Evolutionary conservation across 2,329 filamentous ascomycete genomes (phyloP), one percentile per base, ranked within the genome.

Genomic region (Ceratocystis eucalypticola): DNA sequence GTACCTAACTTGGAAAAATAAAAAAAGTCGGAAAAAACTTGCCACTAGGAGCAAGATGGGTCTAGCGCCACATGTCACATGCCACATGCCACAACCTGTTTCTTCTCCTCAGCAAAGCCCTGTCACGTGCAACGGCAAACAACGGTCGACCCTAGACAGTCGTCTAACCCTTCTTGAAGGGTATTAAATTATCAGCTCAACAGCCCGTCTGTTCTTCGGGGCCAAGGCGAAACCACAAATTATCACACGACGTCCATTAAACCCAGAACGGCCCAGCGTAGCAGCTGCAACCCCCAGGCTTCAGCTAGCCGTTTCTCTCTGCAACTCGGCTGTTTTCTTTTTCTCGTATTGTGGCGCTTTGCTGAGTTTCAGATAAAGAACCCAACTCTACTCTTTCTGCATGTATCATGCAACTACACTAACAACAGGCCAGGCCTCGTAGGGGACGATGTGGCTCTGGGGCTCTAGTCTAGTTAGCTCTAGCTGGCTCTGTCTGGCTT

Each of bases 331-430:
- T 5, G 55, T 20, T 33, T 30, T 57, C 15, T 37, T 8, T 57
- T 59, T 59, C 55, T 59, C 55, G 55, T 59, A 59, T 59, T 59
- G 28, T 37, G 55, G 55, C 28, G 55, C 33, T n/a, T 17, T 59
- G 17, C 15, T n/a, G 30, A 30, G 55, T 59, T 59, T 59, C 55
- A 59, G 55, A 33, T 59, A 59, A n/a, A 59, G 28, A 59, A 8
- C 28, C 28, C 17, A 33, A 37, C 5, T 17, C 30, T 62, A n/a
- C 22, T 59, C 55, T 15, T 45, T 45, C 33, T 62, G 41, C 59
- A 62, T 44, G 20, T 15, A 33, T 6, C 30, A 30, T 10, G 22
- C 48, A 20, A 12, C 48, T 10, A 41, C n/a, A 50, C 48, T 22
- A 28, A 15, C 48, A 53, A 28, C 37, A 28, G 22, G 4, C 46